Conservation (phyloP, 495 filamentous ascomycete species). For the Pseudomonodictys pantanalensis region DNA sequence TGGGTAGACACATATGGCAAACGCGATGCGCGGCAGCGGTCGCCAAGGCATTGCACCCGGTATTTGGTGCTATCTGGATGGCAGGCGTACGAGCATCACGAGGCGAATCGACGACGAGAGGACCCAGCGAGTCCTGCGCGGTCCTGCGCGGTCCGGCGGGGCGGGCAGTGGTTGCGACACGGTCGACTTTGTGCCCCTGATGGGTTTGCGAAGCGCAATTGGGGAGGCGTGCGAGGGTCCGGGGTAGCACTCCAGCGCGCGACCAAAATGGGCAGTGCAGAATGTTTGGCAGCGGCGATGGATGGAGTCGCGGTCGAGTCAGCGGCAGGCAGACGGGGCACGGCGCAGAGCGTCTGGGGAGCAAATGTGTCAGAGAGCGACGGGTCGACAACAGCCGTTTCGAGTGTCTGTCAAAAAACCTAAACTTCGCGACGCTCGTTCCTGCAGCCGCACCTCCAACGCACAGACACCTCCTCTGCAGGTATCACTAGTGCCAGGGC, state of each 20-base stretch:
- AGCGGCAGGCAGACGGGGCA: too few species aligned
- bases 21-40: constrained; percentile 94
- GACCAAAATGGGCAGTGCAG: too few species aligned
- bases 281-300: too few species aligned
- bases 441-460: not conserved
- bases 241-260: too few species aligned
- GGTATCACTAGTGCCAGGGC: not conserved
- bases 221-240: too few species aligned
- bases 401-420: not conserved
- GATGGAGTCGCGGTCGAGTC: too few species aligned
- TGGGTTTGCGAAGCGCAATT: too few species aligned
- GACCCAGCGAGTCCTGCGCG: not conserved
- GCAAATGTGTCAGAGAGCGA: not conserved
- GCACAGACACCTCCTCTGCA: not conserved
- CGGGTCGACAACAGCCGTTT: not conserved
- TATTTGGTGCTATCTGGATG: constrained; percentile 17
- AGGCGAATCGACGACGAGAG: constrained; percentile 3
- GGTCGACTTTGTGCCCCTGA: too few species aligned
- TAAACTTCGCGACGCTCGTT: not conserved
- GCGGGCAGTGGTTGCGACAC: not conserved
- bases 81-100: constrained; percentile 28
- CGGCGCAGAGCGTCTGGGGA: not conserved
- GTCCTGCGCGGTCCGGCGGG: not conserved
- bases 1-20: constrained; percentile 90
- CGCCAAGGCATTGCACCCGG: constrained; percentile 57